These are phyloP conservation scores for Alternaria sp. DNA, from an alignment of 2,329 filamentous ascomycete genomes.

Conservation along the genomic window DNA sequence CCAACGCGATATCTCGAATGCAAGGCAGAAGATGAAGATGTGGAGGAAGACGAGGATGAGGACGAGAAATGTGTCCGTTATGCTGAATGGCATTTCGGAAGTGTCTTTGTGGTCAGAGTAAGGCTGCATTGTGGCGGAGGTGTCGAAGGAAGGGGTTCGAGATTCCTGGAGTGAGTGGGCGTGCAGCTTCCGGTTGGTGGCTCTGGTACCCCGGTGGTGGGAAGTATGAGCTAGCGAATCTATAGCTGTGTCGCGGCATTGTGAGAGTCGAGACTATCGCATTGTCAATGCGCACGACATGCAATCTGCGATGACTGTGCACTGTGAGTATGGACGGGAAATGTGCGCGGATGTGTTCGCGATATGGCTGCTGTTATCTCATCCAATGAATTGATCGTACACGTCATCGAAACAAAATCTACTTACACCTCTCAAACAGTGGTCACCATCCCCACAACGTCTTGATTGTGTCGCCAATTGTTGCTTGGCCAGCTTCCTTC, in stretches of 20 bases:
- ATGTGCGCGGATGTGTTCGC: neutral
- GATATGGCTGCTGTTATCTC: neutral
- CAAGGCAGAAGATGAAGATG: neutral
- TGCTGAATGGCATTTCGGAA: neutral
- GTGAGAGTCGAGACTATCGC: neutral
- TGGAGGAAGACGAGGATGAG: neutral
- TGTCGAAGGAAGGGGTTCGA: neutral
- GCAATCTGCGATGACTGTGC: neutral
- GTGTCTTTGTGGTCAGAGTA: neutral
- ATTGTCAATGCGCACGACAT: neutral
- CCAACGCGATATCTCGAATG: neutral
- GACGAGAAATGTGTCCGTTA: neutral
- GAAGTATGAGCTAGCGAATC: neutral
- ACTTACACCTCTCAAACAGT: constrained; percentile 6
- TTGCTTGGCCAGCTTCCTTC: constrained; percentile 44
- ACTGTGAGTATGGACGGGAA: neutral
- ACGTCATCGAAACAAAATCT: constrained; percentile 6
- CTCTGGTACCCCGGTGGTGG: neutral
- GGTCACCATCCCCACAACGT: constrained; percentile 46
- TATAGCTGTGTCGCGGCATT: neutral
- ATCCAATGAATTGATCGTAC: constrained; percentile 8
- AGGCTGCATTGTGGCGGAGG: neutral
- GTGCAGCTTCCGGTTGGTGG: neutral
- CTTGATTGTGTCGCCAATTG: constrained; percentile 49
- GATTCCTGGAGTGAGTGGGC: neutral